Evolutionary conservation across 2,329 filamentous ascomycete species (phyloP).

Genomic region (Aspergillus nomiae): DNA sequence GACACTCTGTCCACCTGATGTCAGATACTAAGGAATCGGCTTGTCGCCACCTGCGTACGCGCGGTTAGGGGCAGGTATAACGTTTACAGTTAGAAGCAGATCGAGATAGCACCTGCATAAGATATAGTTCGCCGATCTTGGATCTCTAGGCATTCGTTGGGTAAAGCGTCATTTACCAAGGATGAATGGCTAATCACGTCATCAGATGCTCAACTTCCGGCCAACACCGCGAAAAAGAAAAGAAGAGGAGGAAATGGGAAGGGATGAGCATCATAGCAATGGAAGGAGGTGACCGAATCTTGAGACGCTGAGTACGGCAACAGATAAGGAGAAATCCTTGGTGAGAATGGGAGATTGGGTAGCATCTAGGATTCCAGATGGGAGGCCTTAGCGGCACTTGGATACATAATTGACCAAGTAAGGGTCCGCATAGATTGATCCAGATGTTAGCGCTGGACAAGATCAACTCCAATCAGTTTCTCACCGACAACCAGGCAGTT

Average conservation of each 20-base stretch:
- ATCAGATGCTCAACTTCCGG: background rate
- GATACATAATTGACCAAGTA: background rate
- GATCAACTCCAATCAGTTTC: background rate
- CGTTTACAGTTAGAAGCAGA: background rate
- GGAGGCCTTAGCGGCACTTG: background rate
- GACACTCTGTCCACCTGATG: background rate
- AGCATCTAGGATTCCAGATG: background rate
- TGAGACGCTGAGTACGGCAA: background rate
- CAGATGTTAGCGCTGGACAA: background rate
- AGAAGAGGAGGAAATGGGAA: no score
- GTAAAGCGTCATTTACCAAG: no score
- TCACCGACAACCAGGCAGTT: background rate
- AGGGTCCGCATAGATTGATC: background rate
- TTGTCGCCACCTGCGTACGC: background rate
- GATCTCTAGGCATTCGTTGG: background rate
- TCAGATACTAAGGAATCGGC: background rate
- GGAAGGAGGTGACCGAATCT: background rate
- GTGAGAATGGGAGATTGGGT: background rate
- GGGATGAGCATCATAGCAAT: no score
- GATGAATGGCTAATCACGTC: background rate
- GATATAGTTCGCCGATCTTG: slow-evolving; percentile 2
- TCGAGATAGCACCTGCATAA: background rate
- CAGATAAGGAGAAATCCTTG: background rate
- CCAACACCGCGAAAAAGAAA: background rate
- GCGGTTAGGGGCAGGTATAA: background rate